These are phyloP conservation scores for Leccinum laetum DNA, from an alignment of 1,284 basidiomycete genomes.

Conservation along the genomic window DNA sequence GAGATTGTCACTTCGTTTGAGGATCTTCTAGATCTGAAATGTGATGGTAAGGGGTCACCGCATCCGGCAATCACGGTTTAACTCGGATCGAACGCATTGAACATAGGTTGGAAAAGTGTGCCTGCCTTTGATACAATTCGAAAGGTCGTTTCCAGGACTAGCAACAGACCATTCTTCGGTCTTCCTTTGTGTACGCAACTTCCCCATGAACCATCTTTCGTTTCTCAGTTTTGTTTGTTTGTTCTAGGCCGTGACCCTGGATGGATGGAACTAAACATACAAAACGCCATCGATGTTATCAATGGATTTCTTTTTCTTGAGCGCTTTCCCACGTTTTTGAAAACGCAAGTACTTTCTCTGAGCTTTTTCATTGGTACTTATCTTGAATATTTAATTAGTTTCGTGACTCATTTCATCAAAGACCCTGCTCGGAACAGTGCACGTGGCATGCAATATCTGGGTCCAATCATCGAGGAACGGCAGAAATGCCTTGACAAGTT, in stretches of 20 bases:
- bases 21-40: conserved; percentile 20
- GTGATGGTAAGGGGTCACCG: conserved; percentile 13
- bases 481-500: conserved; percentile 28
- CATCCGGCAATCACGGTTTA: not conserved
- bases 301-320: not conserved
- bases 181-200: not conserved
- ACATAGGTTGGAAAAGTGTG: not conserved
- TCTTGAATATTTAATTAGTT: not conserved
- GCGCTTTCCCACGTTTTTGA: not conserved
- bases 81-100: not conserved
- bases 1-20: conserved; percentile 33
- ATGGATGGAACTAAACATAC: not conserved
- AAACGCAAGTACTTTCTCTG: not conserved
- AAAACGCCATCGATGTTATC: not conserved
- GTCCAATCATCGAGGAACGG: conserved; percentile 40
- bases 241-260: not conserved
- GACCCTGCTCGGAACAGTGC: conserved; percentile 4
- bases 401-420: not conserved
- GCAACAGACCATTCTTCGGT: not conserved
- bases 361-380: not conserved
- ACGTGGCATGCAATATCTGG: conserved; percentile 28
- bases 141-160: not conserved
- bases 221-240: not conserved
- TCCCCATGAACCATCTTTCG: not conserved
- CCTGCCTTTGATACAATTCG: not conserved